Conservation (phyloP, 1,284 basidiomycete genomes). For the Mycena citricolor region DNA sequence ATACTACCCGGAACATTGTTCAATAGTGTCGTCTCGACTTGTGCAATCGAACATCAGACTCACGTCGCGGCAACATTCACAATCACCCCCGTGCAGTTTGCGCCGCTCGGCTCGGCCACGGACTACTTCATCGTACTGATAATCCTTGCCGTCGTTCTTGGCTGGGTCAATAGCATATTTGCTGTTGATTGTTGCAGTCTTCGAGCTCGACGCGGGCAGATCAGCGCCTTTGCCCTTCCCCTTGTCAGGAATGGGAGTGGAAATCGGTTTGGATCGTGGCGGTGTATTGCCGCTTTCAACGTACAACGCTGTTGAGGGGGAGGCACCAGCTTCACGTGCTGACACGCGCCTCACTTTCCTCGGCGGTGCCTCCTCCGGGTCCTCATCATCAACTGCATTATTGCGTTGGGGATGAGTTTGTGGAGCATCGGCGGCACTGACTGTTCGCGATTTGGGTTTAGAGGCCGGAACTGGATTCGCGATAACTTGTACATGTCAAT, state of each 20-base stretch:
- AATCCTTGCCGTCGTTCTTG: constrained; percentile 63
- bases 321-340: constrained; percentile 9
- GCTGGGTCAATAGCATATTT: constrained; percentile 68
- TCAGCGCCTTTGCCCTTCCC: not conserved
- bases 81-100: constrained; percentile 75
- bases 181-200: constrained; percentile 51
- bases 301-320: constrained; percentile 17
- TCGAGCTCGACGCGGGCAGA: constrained; percentile 1
- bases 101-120: constrained; percentile 64
- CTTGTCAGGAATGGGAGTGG: too few species aligned
- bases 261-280: too few species aligned
- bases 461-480: not conserved
- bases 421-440: constrained; percentile 1
- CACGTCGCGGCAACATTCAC: constrained; percentile 83
- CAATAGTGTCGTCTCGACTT: not conserved
- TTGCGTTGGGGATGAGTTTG: not conserved
- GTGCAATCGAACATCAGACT: constrained; percentile 28
- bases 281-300: constrained; percentile 17
- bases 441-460: constrained; percentile 3
- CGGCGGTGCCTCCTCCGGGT: constrained; percentile 12
- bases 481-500: not conserved
- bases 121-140: constrained; percentile 78
- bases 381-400: not conserved
- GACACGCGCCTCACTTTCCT: constrained; percentile 16
- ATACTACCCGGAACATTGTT: constrained; percentile 59